Evolutionary conservation across 129 eudicot genomes (phyloP), one percentile per base, ranked within the genome.

Genomic region (Centella asiatica): DNA sequence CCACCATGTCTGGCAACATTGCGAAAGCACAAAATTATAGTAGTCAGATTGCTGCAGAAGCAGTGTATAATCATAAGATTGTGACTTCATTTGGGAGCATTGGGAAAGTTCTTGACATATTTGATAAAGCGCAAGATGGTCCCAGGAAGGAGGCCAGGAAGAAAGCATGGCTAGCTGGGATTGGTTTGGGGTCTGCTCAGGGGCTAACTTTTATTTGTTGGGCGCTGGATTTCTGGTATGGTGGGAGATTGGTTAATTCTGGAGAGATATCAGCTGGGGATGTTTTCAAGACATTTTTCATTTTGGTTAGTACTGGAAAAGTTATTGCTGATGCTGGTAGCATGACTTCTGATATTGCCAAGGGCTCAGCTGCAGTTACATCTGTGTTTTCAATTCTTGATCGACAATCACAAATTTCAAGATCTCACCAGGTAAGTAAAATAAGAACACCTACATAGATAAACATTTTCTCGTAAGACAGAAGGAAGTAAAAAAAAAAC

Each of bases 291-390:
- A 92, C 98, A 19, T 92, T 92, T 66, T 92, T 92, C 54, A 78
- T 92, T 42, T 42, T 87, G 61, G 95, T 92, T 2, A 87, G 95
- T 72, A 90, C 98, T 4, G 95, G 98, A 14, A 90, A 84, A 33
- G 98, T 90, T 9, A 82, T 90, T 39, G 98, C 98, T 19, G 98
- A 90, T 69, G 98, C 98, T 17, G 98, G 98, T 0, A 90, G 98
- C 66, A 90, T 90, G 98, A 90, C 98, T 40, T 84, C 95, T 5
- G 98, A 90, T 54, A 81, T 90, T 32, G 98, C 90, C 22, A 90
- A 82, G 70, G 95, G 98, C n/a, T 84, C 95, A 6, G 76, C 85
- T 2, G 95, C 95, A 0, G 81, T 90, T 49, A 85, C 90, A 57
- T 92, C 98, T 5, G 83, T 92, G 28, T 92, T 92, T 60, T 72